These are phyloP conservation scores for Coffea humblotiana DNA, from an alignment of 305 asterid species.

Conservation along the genomic window DNA sequence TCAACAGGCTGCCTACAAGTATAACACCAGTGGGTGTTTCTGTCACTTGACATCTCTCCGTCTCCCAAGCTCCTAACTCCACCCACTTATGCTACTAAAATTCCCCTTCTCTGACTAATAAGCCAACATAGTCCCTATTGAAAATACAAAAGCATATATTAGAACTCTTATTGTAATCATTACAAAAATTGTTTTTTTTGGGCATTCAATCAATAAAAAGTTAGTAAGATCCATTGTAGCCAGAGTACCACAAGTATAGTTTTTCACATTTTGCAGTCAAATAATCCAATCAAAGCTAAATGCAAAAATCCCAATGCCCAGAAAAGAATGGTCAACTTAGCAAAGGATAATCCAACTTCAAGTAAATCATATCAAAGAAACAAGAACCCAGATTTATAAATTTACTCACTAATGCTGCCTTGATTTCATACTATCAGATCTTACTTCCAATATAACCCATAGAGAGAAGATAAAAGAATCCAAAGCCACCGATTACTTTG, in stretches of 20 bases:
- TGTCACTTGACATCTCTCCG: slow-evolving; percentile 53
- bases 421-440: slow-evolving; percentile 15
- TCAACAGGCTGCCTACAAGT: slow-evolving; percentile 66
- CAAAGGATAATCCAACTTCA: neutral
- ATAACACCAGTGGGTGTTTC: slow-evolving; percentile 78
- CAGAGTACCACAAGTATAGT: neutral
- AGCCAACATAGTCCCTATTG: neutral
- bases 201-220: neutral
- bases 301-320: neutral
- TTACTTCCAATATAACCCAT: neutral
- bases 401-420: neutral
- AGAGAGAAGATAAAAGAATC: neutral
- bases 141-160: neutral
- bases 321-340: neutral
- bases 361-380: neutral
- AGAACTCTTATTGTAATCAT: neutral
- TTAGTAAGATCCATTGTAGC: too few species aligned
- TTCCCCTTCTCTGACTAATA: slow-evolving; percentile 7
- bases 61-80: slow-evolving; percentile 23
- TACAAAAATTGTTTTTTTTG: neutral
- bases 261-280: neutral
- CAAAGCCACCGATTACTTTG: neutral
- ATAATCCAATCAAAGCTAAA: neutral
- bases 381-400: neutral
- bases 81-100: slow-evolving; percentile 14